phyloP scores from a whole-genome alignment of 1,284 basidiomycete genomes.

The Inonotus obliquus region DNA sequence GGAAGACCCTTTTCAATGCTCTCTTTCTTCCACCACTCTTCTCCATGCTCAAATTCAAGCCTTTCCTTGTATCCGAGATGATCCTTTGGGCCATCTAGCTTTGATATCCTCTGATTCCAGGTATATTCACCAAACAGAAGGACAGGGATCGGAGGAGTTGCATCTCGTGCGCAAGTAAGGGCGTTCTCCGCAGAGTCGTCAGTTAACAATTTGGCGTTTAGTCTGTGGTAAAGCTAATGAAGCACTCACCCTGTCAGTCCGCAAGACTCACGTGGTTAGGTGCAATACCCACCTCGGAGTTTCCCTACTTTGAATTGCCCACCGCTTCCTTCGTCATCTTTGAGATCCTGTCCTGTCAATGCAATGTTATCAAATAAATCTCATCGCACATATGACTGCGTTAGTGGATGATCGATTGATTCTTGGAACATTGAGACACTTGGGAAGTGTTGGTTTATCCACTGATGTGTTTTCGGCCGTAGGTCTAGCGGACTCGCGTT shows the following conservation, averaged over 20 bases:
- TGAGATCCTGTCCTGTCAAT: slow-evolving; percentile 69
- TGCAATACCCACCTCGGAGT: slow-evolving; percentile 48
- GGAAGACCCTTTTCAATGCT: slow-evolving; percentile 34
- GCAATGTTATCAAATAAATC: slow-evolving; percentile 63
- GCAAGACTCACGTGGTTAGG: not conserved
- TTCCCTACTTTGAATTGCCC: slow-evolving; percentile 61
- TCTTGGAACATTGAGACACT: slow-evolving; percentile 31
- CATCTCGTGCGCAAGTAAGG: slow-evolving; percentile 44
- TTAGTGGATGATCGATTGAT: slow-evolving; percentile 1
- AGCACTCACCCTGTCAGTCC: not conserved
- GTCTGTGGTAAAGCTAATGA: slow-evolving; percentile 54
- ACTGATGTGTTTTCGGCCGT: slow-evolving; percentile 58
- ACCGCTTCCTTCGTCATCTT: slow-evolving; percentile 39
- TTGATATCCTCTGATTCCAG: slow-evolving; percentile 61
- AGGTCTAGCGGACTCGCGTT: slow-evolving; percentile 63
- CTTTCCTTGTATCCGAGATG: slow-evolving; percentile 56
- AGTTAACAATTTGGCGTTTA: slow-evolving; percentile 62
- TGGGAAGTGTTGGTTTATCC: slow-evolving; percentile 64
- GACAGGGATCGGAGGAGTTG: slow-evolving; percentile 42
- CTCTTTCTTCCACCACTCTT: slow-evolving; percentile 57
- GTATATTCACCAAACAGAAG: slow-evolving; percentile 74
- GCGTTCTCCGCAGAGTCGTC: slow-evolving; percentile 82
- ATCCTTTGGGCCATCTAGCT: slow-evolving; percentile 41
- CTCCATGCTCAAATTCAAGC: slow-evolving; percentile 42
- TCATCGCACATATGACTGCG: no score